Evolutionary conservation across 805 yeast species (phyloP).

Genomic region (Monosporozyma servazzii): DNA sequence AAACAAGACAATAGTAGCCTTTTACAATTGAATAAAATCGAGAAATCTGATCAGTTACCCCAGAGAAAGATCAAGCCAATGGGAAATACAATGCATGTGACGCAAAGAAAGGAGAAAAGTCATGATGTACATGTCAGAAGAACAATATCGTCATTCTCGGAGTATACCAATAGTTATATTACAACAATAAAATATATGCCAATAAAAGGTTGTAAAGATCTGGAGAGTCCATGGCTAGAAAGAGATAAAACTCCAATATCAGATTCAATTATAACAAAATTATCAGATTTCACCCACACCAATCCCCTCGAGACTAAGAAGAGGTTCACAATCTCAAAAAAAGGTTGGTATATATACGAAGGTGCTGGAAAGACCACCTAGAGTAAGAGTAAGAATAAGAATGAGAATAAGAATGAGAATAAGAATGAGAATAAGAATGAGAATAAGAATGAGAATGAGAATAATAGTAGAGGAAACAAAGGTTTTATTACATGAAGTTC

Average conservation of each 20-base stretch:
- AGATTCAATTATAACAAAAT: neutral
- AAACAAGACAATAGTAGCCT: neutral
- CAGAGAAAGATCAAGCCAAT: neutral
- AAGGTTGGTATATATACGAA: neutral
- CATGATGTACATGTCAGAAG: neutral
- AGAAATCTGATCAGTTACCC: neutral
- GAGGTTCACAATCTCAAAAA: neutral
- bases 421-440: too few relatives aligned
- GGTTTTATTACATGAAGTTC: too few relatives aligned
- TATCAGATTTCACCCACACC: neutral
- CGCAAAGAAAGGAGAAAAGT: neutral
- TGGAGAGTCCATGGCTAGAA: neutral
- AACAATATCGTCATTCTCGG: constrained; percentile 6
- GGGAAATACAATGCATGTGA: neutral
- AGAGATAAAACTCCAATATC: neutral
- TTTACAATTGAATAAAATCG: neutral
- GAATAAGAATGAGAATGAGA: too few relatives aligned
- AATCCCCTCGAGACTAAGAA: neutral
- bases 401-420: too few relatives aligned
- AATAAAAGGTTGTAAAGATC: neutral
- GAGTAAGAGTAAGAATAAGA: too few relatives aligned
- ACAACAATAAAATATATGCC: neutral
- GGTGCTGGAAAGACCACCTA: neutral
- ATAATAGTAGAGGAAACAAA: too few relatives aligned
- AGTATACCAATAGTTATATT: constrained; percentile 11